Percentiles rank a stretch among this genome's conserved stretches.
phyloP scores from a whole-genome alignment of 1,139 yeast species.

The Debaryomycetaceae sp. region DNA sequence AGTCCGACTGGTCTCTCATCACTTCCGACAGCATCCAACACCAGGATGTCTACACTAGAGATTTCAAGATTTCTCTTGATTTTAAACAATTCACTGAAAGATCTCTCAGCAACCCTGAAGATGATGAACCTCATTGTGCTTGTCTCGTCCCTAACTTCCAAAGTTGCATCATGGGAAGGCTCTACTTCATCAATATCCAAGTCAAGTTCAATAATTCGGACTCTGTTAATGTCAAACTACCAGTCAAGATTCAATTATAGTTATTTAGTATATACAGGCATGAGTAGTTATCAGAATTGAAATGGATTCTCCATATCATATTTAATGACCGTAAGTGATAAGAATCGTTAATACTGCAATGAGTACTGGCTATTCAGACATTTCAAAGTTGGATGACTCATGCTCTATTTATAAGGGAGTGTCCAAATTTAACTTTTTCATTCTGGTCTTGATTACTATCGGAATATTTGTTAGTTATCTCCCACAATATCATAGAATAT shows the following conservation, averaged over 20 bases:
- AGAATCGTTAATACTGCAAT: not conserved
- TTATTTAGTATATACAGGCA: not conserved
- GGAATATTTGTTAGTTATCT: slow-evolving; percentile 74
- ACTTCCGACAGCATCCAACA: not conserved
- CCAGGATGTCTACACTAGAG: not conserved
- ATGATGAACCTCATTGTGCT: slow-evolving; percentile 11
- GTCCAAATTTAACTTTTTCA: slow-evolving; percentile 40
- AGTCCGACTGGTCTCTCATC: not conserved
- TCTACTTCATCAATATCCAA: slow-evolving; percentile 32
- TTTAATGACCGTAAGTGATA: not conserved
- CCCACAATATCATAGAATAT: slow-evolving; percentile 71
- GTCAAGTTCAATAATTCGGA: slow-evolving; percentile 28
- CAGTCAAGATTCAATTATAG: slow-evolving; percentile 18
- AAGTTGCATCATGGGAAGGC: slow-evolving; percentile 31
- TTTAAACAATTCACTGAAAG: slow-evolving; percentile 2
- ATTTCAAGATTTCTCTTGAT: slow-evolving; percentile 1
- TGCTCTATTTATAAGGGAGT: slow-evolving; percentile 49
- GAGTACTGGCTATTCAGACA: not conserved
- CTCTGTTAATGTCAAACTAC: slow-evolving; percentile 28
- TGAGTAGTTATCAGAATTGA: not conserved
- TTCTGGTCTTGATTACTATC: slow-evolving; percentile 53
- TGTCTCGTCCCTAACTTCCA: slow-evolving; percentile 41
- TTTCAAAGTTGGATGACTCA: slow-evolving; percentile 1
- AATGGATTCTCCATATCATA: not conserved
- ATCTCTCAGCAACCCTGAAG: not conserved